Conservation (phyloP, 495 filamentous ascomycete species). For the Daldinia caldariorum region DNA sequence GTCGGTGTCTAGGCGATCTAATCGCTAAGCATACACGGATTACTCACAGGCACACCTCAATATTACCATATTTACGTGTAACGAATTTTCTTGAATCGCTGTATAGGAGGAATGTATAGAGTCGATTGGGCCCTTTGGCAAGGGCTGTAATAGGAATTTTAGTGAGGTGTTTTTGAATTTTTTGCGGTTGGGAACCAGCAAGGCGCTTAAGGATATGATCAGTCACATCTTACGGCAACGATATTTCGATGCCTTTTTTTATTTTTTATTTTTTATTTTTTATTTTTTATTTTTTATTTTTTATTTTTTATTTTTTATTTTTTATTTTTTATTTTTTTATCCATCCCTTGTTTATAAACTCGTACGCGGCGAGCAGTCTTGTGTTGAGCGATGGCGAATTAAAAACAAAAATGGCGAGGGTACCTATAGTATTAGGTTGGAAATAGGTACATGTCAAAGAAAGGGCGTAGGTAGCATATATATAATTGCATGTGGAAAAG, state of each 20-base stretch:
- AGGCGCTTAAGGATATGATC: slow-evolving; percentile 43
- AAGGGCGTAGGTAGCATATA: slow-evolving; percentile 41
- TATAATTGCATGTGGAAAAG: slow-evolving; percentile 33
- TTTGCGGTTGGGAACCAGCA: slow-evolving; percentile 39
- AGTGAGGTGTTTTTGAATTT: slow-evolving; percentile 40
- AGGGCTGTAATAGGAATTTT: slow-evolving; percentile 34
- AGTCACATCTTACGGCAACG: slow-evolving; percentile 33
- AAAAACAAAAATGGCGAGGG: slow-evolving; percentile 35
- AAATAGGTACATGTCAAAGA: slow-evolving; percentile 34
- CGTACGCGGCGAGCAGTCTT: slow-evolving; percentile 16
- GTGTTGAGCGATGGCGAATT: slow-evolving; percentile 52
- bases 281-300: background rate
- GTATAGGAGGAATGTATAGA: slow-evolving; percentile 45
- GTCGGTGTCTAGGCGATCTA: slow-evolving; percentile 31
- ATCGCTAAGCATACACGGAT: background rate
- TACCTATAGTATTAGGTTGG: slow-evolving; percentile 27
- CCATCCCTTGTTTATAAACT: slow-evolving; percentile 35
- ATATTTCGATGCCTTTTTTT: slow-evolving; percentile 26
- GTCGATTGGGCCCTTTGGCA: slow-evolving; percentile 14
- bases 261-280: background rate
- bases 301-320: background rate
- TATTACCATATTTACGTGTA: slow-evolving; percentile 39
- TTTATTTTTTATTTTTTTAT: background rate
- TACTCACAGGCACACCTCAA: background rate
- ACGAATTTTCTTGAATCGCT: slow-evolving; percentile 45